Percentiles rank a stretch among this genome's conserved stretches.
Conservation (phyloP, 164 flowering plant species). For the Umbilicus rupestris region DNA sequence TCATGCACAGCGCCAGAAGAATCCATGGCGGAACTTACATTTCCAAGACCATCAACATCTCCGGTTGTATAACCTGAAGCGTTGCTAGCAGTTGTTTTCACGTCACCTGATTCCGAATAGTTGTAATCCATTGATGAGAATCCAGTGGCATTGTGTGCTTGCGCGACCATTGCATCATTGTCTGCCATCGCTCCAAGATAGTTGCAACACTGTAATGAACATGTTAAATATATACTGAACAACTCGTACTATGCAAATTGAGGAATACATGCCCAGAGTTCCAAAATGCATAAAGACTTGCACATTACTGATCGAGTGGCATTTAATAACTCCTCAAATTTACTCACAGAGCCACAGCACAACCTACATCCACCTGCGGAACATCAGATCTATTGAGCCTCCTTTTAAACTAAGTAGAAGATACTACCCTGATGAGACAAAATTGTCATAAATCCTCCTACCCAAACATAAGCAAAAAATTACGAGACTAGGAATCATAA, state of each 20-base stretch:
- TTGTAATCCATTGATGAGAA: conserved; percentile 1
- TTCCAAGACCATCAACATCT: background rate
- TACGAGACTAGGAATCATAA: too few species aligned
- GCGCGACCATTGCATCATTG: background rate
- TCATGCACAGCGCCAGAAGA: conserved; percentile 17
- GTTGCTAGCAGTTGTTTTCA: background rate
- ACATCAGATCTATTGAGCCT: too few species aligned
- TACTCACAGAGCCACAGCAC: too few species aligned
- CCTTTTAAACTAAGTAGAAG: too few species aligned
- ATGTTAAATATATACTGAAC: background rate
- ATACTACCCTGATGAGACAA: too few species aligned
- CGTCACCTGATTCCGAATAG: conserved; percentile 2
- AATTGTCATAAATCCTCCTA: too few species aligned
- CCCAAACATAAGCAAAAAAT: too few species aligned
- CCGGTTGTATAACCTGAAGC: background rate
- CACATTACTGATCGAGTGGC: background rate
- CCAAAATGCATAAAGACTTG: background rate
- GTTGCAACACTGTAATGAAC: background rate
- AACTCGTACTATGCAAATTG: background rate
- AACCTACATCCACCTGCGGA: too few species aligned
- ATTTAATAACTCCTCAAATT: background rate
- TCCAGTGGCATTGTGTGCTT: background rate
- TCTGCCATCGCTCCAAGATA: background rate
- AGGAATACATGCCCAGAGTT: background rate
- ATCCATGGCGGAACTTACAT: background rate